These are phyloP conservation scores for Pseudogymnoascus sp. DNA, from an alignment of 2,329 filamentous ascomycete species.

Conservation along the genomic window DNA sequence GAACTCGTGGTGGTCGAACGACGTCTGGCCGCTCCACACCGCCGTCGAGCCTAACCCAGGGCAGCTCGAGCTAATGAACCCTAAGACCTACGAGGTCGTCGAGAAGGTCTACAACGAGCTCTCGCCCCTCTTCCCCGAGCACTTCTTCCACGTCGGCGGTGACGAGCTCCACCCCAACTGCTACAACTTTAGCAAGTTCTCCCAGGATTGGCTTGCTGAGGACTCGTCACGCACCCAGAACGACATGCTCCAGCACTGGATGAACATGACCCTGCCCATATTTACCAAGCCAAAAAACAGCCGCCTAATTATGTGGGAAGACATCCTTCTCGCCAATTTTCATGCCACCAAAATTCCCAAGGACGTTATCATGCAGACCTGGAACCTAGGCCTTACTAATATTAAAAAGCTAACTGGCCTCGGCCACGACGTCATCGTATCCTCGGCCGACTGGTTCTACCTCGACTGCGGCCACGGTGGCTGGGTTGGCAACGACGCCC, in stretches of 20 bases:
- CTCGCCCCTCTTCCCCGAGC: slow-evolving; percentile 62
- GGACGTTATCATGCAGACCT: slow-evolving; percentile 72
- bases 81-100: slow-evolving; percentile 55
- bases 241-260: slow-evolving; percentile 63
- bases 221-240: slow-evolving; percentile 65
- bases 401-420: slow-evolving; percentile 53
- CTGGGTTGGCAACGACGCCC: slow-evolving; percentile 58
- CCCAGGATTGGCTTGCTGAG: slow-evolving; percentile 57
- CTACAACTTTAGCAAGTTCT: slow-evolving; percentile 50
- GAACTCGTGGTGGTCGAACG: slow-evolving; percentile 56
- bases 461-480: slow-evolving; percentile 74
- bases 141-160: slow-evolving; percentile 77
- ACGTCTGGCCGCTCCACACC: slow-evolving; percentile 54
- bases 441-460: slow-evolving; percentile 72
- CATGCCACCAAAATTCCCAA: slow-evolving; percentile 48
- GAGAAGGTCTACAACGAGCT: slow-evolving; percentile 59
- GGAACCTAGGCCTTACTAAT: slow-evolving; percentile 57
- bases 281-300: slow-evolving; percentile 55
- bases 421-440: slow-evolving; percentile 66
- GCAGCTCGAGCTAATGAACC: slow-evolving; percentile 63
- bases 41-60: slow-evolving; percentile 56
- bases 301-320: slow-evolving; percentile 72
- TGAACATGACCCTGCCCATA: slow-evolving; percentile 54
- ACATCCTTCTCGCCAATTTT: slow-evolving; percentile 65
- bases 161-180: slow-evolving; percentile 61